A percentile compares a stretch with the other conserved stretches of the same genome.
These are phyloP conservation scores for Cerrena zonata DNA, from an alignment of 1,284 basidiomycete genomes.

Conservation along the genomic window DNA sequence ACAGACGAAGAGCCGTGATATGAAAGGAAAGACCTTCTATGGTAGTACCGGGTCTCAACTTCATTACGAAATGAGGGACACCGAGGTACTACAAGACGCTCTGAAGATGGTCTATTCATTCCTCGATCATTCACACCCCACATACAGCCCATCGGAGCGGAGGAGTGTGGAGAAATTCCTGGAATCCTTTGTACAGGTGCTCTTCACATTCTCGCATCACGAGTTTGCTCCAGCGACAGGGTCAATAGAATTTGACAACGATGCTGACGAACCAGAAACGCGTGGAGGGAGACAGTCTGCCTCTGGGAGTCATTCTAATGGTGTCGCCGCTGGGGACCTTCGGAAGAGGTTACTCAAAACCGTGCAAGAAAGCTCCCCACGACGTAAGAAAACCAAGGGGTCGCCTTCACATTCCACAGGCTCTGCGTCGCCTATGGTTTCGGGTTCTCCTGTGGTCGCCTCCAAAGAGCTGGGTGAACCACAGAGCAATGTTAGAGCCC, in stretches of 20 bases:
- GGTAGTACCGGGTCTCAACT: constrained; percentile 67
- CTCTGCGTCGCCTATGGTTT: constrained; percentile 21
- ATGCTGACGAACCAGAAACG: constrained; percentile 37
- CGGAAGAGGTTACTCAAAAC: constrained; percentile 76
- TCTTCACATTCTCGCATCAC: constrained; percentile 72
- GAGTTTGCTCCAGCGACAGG: constrained; percentile 76
- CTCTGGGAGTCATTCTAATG: constrained; percentile 38
- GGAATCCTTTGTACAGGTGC: constrained; percentile 75
- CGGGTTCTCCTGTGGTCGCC: constrained; percentile 12
- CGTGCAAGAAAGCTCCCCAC: constrained; percentile 47
- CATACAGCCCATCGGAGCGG: constrained; percentile 74
- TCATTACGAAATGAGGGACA: constrained; percentile 76
- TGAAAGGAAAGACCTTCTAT: constrained; percentile 1
- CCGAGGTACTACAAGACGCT: constrained; percentile 78
- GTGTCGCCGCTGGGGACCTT: constrained; percentile 62
- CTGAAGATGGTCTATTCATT: constrained; percentile 88
- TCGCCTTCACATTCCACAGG: constrained; percentile 17
- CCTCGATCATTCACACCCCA: constrained; percentile 77
- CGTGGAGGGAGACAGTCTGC: constrained; percentile 38
- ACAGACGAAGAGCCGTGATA: constrained; percentile 42
- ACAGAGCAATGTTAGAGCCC: constrained; percentile 11
- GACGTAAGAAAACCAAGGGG: constrained; percentile 19
- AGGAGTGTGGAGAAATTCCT: constrained; percentile 83
- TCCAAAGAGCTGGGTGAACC: constrained; percentile 3
- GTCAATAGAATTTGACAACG: constrained; percentile 38